These are phyloP conservation scores for Flaveria floridana DNA, from an alignment of 140 eudicot species.

Conservation along the genomic window DNA sequence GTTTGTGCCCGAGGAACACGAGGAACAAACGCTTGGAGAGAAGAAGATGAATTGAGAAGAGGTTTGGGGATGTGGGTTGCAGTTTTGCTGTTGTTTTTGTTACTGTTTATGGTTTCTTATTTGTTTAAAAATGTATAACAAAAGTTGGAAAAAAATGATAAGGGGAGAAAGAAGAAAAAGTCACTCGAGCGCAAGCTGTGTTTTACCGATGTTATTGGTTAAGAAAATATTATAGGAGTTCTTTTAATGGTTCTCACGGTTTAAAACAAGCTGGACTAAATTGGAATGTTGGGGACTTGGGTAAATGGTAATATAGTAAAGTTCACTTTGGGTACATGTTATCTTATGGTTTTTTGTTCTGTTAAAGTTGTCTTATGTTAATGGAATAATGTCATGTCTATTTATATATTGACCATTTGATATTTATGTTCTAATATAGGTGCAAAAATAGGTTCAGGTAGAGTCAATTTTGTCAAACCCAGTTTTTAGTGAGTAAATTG, in stretches of 20 bases:
- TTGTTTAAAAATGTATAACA: conserved; percentile 14
- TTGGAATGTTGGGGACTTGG: conserved; percentile 33
- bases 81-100: neutral
- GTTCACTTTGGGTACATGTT: conserved; percentile 4
- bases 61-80: neutral
- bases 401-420: neutral
- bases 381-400: neutral
- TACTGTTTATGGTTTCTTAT: conserved; percentile 21
- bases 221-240: neutral
- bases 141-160: neutral
- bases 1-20: conserved; percentile 54
- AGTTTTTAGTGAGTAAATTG: too few species aligned
- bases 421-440: neutral
- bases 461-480: too few species aligned
- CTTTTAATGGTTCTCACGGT: neutral
- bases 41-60: conserved; percentile 34
- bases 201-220: neutral
- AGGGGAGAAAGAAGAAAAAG: too few species aligned
- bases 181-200: too few species aligned
- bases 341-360: neutral
- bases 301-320: conserved; percentile 51
- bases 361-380: neutral
- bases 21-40: conserved; percentile 31
- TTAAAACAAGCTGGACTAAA: conserved; percentile 46
- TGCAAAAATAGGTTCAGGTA: too few species aligned